Evolutionary conservation across 192 early-diverging fungal genomes (phyloP).

Genomic region (Backusella tarrabulga): DNA sequence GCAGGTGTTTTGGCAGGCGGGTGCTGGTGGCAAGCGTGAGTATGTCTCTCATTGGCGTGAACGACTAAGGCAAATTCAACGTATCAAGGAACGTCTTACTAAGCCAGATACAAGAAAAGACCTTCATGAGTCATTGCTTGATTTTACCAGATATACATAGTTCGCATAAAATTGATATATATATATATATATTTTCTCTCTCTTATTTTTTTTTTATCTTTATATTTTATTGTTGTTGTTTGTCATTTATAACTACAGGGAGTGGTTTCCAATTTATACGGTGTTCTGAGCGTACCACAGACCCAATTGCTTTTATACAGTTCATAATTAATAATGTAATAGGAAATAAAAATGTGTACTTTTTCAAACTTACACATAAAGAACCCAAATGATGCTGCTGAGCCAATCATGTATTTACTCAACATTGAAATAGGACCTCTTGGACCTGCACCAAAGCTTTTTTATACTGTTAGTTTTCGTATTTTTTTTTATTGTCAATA

Average conservation of each 20-base stretch:
- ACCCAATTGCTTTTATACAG: conserved; percentile 39
- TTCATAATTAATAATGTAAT: too few species aligned
- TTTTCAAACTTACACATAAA: conserved; percentile 62
- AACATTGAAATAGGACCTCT: conserved; percentile 69
- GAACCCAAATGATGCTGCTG: conserved; percentile 79
- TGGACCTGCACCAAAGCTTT: conserved; percentile 67
- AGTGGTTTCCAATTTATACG: neutral
- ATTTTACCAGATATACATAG: conserved; percentile 61
- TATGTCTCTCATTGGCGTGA: conserved; percentile 90
- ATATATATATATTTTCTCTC: neutral
- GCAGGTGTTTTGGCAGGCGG: conserved; percentile 75
- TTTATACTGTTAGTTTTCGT: neutral
- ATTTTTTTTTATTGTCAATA: neutral
- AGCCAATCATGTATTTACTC: conserved; percentile 71
- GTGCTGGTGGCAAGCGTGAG: conserved; percentile 57
- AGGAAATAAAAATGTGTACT: too few species aligned
- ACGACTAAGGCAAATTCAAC: conserved; percentile 89
- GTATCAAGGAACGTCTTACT: conserved; percentile 57
- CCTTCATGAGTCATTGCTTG: conserved; percentile 42
- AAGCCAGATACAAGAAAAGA: conserved; percentile 10
- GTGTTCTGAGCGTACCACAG: conserved; percentile 52
- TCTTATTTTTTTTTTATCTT: neutral
- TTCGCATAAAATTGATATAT: neutral
- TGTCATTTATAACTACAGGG: neutral
- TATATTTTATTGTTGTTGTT: neutral